Conservation (phyloP, 371 early-diverging fungal species). For the Apophysomyces elegans region DNA sequence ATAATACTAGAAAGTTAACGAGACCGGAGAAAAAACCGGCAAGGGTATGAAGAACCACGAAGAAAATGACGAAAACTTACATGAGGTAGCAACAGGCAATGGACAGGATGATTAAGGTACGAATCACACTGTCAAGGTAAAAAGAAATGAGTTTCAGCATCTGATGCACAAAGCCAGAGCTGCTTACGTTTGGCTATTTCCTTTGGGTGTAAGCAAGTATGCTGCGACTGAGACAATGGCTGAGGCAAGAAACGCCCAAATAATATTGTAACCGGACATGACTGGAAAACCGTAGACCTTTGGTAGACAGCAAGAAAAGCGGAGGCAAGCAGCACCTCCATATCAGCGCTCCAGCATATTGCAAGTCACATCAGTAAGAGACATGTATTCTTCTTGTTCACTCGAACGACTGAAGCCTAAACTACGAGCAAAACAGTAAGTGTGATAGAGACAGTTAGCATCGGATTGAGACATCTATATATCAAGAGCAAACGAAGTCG, state of each 20-base stretch:
- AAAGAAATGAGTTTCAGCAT: constrained; percentile 1
- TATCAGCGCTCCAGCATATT: too few relatives aligned
- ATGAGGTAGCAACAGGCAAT: constrained; percentile 64
- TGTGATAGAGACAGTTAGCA: too few relatives aligned
- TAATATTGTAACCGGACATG: constrained; percentile 63
- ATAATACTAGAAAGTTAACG: too few relatives aligned
- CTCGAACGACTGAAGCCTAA: too few relatives aligned
- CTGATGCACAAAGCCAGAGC: constrained; percentile 4
- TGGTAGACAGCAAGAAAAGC: too few relatives aligned
- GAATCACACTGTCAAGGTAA: constrained; percentile 49
- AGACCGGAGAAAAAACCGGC: too few relatives aligned
- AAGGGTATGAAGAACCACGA: not conserved
- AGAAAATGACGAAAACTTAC: constrained; percentile 40
- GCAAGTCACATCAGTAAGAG: too few relatives aligned
- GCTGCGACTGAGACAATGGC: constrained; percentile 45
- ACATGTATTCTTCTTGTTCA: too few relatives aligned
- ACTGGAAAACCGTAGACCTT: constrained; percentile 7
- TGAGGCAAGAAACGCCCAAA: constrained; percentile 57
- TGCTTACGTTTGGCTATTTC: constrained; percentile 65
- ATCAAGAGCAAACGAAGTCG: too few relatives aligned
- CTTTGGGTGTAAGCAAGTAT: constrained; percentile 60
- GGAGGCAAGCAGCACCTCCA: too few relatives aligned
- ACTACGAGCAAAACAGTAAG: too few relatives aligned
- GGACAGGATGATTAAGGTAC: constrained; percentile 75
- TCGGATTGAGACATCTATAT: too few relatives aligned